A percentile compares a stretch with the other conserved stretches of the same genome.
These are phyloP conservation scores for Hymenoscyphus linearis DNA, from an alignment of 2,329 filamentous ascomycete genomes.

Conservation along the genomic window DNA sequence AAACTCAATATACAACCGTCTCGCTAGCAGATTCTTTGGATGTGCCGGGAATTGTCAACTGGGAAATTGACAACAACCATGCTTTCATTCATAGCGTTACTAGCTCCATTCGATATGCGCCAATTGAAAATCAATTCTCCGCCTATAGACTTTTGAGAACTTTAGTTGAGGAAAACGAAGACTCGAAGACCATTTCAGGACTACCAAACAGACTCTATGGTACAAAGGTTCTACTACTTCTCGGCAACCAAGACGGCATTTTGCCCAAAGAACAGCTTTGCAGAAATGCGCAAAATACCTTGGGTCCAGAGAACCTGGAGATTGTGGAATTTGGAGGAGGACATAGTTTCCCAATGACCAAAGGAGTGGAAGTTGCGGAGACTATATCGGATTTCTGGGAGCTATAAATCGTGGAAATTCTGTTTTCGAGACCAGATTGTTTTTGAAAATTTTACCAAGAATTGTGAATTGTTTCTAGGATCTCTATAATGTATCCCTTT, in stretches of 20 bases:
- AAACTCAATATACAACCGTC: neutral
- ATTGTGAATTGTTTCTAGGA: too few relatives aligned
- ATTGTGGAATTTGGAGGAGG: neutral
- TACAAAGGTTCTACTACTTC: neutral
- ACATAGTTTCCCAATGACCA: neutral
- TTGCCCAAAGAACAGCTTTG: neutral
- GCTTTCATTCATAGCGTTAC: neutral
- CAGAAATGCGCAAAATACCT: neutral
- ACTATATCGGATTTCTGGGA: neutral
- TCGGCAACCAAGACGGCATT: neutral
- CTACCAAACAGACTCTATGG: neutral
- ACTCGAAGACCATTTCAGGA: neutral
- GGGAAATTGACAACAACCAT: neutral
- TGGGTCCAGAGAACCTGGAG: neutral
- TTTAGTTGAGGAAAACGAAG: neutral
- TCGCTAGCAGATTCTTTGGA: neutral
- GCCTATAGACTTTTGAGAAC: neutral
- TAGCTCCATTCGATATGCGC: neutral
- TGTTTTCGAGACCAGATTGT: too few relatives aligned
- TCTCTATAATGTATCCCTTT: too few relatives aligned
- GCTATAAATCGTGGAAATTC: neutral
- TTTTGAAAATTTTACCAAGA: too few relatives aligned
- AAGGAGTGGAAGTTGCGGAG: neutral
- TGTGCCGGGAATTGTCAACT: neutral
- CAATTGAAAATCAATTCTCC: neutral